Conservation (phyloP, 2,329 filamentous ascomycete genomes). For the Capronia coronata region DNA sequence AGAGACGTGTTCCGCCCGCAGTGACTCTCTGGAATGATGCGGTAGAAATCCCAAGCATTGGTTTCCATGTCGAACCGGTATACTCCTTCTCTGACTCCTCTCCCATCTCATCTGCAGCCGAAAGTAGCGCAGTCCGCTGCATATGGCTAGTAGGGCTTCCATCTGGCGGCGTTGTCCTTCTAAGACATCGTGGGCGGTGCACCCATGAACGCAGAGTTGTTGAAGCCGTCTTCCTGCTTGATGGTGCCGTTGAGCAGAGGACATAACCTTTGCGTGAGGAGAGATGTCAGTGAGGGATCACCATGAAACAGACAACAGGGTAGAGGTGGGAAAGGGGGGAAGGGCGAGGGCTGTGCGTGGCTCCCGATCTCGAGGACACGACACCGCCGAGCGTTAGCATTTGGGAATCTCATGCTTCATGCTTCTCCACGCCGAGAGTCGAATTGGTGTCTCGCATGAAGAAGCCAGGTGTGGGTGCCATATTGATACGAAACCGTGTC, state of each 20-base stretch:
- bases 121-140: neutral
- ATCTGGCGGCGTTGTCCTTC: neutral
- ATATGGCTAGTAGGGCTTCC: neutral
- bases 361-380: neutral
- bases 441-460: constrained; percentile 1
- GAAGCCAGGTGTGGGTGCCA: constrained; percentile 1
- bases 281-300: constrained; percentile 28
- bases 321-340: neutral
- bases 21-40: no score
- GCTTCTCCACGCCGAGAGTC: constrained; percentile 8
- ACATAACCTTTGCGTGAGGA: constrained; percentile 55
- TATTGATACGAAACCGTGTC: constrained; percentile 4
- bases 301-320: neutral
- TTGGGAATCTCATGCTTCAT: neutral
- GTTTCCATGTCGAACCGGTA: neutral
- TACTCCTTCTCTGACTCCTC: neutral
- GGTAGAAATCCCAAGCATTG: neutral
- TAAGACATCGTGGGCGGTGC: constrained; percentile 32
- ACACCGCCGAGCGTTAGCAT: neutral
- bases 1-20: no score
- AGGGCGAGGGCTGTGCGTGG: neutral
- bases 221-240: constrained; percentile 48
- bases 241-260: constrained; percentile 79
- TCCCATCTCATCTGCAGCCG: neutral
- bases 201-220: constrained; percentile 45